Conservation (phyloP, 495 filamentous ascomycete genomes). For the Letharia columbiana region DNA sequence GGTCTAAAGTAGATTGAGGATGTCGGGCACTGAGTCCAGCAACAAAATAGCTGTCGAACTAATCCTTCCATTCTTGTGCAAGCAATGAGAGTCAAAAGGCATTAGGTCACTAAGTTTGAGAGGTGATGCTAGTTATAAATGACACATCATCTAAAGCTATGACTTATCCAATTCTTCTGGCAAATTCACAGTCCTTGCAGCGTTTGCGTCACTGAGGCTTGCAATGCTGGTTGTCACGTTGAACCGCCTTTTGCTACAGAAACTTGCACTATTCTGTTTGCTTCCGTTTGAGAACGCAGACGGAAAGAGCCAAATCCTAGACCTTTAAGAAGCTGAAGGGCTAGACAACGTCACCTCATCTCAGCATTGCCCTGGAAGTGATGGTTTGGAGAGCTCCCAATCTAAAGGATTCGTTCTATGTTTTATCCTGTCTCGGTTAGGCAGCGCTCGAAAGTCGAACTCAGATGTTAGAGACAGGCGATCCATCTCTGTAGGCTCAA, state of each 20-base stretch:
- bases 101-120: background rate
- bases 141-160: background rate
- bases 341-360: background rate
- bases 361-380: background rate
- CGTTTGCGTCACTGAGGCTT: background rate
- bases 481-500: background rate
- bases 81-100: background rate
- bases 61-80: constrained; percentile 39
- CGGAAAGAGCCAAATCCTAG: background rate
- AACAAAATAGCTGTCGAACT: constrained; percentile 45
- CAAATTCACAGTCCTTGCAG: background rate
- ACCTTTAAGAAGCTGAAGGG: background rate
- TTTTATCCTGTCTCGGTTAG: too few relatives aligned
- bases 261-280: background rate
- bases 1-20: constrained; percentile 45
- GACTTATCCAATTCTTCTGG: background rate
- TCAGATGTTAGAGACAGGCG: background rate
- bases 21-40: constrained; percentile 60
- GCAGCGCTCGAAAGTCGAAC: background rate
- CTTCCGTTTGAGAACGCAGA: background rate
- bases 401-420: background rate
- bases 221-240: background rate
- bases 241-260: background rate
- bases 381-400: background rate
- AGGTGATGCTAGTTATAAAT: background rate